Evolutionary conservation across 2,329 filamentous ascomycete genomes (phyloP), one percentile per base, ranked within the genome.

Genomic region (Cercospora sp.): DNA sequence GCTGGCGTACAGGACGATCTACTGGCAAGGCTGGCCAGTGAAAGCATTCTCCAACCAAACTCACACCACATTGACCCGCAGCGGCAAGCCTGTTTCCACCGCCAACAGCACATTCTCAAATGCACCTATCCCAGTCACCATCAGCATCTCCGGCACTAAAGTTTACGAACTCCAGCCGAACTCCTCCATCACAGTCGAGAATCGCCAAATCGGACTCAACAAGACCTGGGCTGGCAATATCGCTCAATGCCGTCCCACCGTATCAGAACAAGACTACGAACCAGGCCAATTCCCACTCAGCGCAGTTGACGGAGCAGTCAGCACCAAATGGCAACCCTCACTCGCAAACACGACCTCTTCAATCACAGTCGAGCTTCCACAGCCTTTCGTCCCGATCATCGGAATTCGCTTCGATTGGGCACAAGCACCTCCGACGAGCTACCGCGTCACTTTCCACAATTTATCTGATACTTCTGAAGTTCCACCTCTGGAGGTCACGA

Each of bases 281-380:
- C 85, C 88, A 0, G 90, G 90, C 13, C 90, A 92, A 77, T 91
- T 92, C 79, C 89, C 90, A 1, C 81, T 90, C 63, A 83, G 85
- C 0, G 89, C 88, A 2, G 84, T 90, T 61, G 90, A 92, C 72
- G 90, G 90, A 63, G 87, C 88, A 2, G 81, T 86, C 5, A 86
- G 85, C 18, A 91, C 89, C 0, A 86, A 86, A 71, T 92, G 89
- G 89, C 88, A 91, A 73, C 89, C 89, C 0, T 74, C 79, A 1
- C 75, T 74, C 8, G 81, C 84, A 1, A 85, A 86, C 60, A 79
- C 77, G 0, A 81, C 84, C 4, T 82, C 85, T 30, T 85, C 84
- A 3, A 74, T 91, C 13, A 87, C 86, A 0, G 83, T 92, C 53
- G 81, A 86, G 26, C 80, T 88, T 2, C 70, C 77, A 0, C 60